Evolutionary conservation across 345 rosid genomes (phyloP).

Genomic region (Rhodomyrtus tomentosa): DNA sequence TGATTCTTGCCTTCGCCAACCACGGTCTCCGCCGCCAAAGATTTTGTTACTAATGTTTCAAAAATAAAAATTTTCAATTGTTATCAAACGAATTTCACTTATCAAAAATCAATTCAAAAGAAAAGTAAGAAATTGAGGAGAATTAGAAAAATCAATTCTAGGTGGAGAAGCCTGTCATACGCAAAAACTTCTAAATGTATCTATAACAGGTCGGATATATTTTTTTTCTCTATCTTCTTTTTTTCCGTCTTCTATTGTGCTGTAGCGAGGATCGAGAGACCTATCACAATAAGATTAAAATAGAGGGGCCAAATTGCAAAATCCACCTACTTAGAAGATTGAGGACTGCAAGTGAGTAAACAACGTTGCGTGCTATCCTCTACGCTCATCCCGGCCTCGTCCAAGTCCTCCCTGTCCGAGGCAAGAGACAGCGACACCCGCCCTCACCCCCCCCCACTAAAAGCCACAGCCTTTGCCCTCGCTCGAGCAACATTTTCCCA

Average conservation of each 20-base stretch:
- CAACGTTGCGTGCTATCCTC: background rate
- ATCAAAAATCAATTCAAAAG: too few species aligned
- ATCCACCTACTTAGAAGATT: background rate
- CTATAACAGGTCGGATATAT: background rate
- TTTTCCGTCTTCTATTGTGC: background rate
- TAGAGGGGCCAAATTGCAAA: background rate
- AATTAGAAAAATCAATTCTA: too few species aligned
- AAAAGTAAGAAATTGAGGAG: too few species aligned
- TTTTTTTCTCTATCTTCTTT: background rate
- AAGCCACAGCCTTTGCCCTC: background rate
- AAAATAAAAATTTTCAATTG: too few species aligned
- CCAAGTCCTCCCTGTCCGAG: background rate
- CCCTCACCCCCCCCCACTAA: background rate
- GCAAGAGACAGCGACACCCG: background rate
- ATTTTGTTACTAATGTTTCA: too few species aligned
- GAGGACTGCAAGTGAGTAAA: background rate
- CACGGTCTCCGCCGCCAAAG: too few species aligned
- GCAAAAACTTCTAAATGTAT: background rate
- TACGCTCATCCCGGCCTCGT: background rate
- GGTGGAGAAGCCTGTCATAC: too few species aligned
- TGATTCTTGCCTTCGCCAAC: too few species aligned
- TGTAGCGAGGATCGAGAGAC: background rate
- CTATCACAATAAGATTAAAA: background rate
- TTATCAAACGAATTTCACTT: too few species aligned
- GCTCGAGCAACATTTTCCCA: background rate